These are phyloP conservation scores for Venturia pyrina DNA, from an alignment of 2,329 filamentous ascomycete species.

Conservation along the genomic window DNA sequence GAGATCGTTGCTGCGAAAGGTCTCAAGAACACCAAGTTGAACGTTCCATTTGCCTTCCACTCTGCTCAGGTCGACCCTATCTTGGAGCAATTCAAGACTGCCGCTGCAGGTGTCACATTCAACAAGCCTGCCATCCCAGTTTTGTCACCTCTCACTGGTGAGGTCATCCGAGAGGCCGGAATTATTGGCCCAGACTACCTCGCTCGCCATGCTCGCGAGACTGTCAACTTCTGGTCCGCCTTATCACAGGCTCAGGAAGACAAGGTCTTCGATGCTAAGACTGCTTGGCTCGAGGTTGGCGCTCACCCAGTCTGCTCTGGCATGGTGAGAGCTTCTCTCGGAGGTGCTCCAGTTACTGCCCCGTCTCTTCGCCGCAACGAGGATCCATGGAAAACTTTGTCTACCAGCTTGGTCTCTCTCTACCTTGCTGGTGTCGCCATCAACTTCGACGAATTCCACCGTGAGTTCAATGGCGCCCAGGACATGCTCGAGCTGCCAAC, in stretches of 20 bases:
- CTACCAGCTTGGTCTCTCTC: conserved; percentile 47
- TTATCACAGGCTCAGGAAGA: conserved; percentile 48
- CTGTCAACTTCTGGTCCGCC: conserved; percentile 59
- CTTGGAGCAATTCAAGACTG: conserved; percentile 47
- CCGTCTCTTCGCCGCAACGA: conserved; percentile 55
- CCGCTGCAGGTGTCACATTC: conserved; percentile 46
- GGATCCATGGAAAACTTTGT: conserved; percentile 53
- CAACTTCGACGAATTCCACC: conserved; percentile 62
- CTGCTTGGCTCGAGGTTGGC: conserved; percentile 64
- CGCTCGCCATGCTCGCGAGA: conserved; percentile 52
- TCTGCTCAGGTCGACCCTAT: conserved; percentile 56
- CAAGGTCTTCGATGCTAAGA: conserved; percentile 54
- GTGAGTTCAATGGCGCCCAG: conserved; percentile 47
- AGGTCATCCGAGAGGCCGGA: conserved; percentile 47
- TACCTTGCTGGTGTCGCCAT: conserved; percentile 53
- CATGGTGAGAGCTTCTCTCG: conserved; percentile 58
- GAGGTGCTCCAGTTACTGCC: conserved; percentile 42
- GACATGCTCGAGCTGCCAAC: conserved; percentile 54
- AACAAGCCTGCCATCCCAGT: conserved; percentile 49
- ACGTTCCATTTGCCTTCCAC: conserved; percentile 59
- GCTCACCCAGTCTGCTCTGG: conserved; percentile 60
- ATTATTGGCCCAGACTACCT: conserved; percentile 54
- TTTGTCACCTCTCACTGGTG: conserved; percentile 57
- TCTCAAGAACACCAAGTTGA: conserved; percentile 52
- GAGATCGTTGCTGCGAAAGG: conserved; percentile 40